These are phyloP conservation scores for Heliamphora exappendiculata DNA, from an alignment of 148 eudicot genomes.

Conservation along the genomic window DNA sequence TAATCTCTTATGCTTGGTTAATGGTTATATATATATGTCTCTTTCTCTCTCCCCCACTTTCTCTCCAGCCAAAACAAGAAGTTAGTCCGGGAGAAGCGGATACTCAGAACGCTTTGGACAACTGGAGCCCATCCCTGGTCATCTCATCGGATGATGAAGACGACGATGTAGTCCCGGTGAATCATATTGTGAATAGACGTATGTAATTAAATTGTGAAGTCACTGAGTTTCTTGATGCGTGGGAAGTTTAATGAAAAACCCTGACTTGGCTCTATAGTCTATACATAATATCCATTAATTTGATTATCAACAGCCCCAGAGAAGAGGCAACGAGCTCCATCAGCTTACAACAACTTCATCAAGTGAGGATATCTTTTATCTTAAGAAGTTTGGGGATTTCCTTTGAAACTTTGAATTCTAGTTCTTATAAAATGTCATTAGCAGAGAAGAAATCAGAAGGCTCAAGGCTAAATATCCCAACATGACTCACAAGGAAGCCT, in stretches of 20 bases:
- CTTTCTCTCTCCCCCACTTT: neutral
- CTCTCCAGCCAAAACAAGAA: constrained; percentile 17
- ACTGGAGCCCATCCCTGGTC: constrained; percentile 30
- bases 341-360: constrained; percentile 85
- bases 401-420: neutral
- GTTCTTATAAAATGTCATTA: neutral
- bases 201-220: neutral
- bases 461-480: constrained; percentile 58
- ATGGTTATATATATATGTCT: too few species aligned
- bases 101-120: constrained; percentile 20
- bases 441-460: constrained; percentile 84
- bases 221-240: neutral
- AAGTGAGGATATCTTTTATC: constrained; percentile 35
- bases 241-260: neutral
- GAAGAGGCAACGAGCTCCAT: constrained; percentile 82
- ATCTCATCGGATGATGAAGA: constrained; percentile 51
- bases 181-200: constrained; percentile 69
- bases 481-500: constrained; percentile 93
- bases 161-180: constrained; percentile 21
- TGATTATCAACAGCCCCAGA: constrained; percentile 57
- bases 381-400: neutral
- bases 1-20: too few species aligned
- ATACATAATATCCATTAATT: too few species aligned
- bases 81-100: constrained; percentile 25
- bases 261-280: neutral